These are phyloP conservation scores for Trichoderma atrobrunneum DNA, from an alignment of 2,329 filamentous ascomycete genomes.

Conservation along the genomic window DNA sequence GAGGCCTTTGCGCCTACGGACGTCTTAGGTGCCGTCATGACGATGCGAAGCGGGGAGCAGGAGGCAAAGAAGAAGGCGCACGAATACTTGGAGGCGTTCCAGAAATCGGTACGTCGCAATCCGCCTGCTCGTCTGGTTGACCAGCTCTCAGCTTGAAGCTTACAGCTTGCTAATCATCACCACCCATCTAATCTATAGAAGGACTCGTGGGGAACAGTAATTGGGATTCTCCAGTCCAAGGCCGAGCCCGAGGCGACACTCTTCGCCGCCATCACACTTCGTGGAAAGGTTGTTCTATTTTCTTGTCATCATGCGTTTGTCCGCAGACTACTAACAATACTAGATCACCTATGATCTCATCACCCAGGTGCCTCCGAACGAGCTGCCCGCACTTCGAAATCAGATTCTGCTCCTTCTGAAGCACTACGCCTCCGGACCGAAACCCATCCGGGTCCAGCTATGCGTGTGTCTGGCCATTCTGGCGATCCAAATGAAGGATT, in stretches of 20 bases:
- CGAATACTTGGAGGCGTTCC: conserved; percentile 87
- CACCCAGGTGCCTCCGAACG: conserved; percentile 74
- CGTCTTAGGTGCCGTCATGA: conserved; percentile 83
- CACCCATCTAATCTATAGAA: conserved; percentile 50
- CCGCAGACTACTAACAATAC: conserved; percentile 10
- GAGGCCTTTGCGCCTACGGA: conserved; percentile 70
- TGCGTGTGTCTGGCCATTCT: conserved; percentile 93
- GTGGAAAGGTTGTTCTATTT: conserved; percentile 74
- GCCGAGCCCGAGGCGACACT: conserved; percentile 82
- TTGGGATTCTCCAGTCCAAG: conserved; percentile 80
- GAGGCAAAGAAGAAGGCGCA: conserved; percentile 86
- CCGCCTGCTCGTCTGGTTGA: neutral
- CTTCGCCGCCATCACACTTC: conserved; percentile 94
- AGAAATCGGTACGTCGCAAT: conserved; percentile 76
- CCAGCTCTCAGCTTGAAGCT: neutral
- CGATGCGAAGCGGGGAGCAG: conserved; percentile 83
- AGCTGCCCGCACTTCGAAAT: conserved; percentile 74
- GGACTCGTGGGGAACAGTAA: conserved; percentile 86
- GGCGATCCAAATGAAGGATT: conserved; percentile 92
- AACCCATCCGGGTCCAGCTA: conserved; percentile 83
- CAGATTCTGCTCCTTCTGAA: conserved; percentile 81
- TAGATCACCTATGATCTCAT: conserved; percentile 94
- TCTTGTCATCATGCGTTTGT: neutral
- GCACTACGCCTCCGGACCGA: conserved; percentile 76
- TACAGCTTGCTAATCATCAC: conserved; percentile 19